phyloP scores from a whole-genome alignment of 164 flowering plant species.

The Chloranthus sessilifolius region DNA sequence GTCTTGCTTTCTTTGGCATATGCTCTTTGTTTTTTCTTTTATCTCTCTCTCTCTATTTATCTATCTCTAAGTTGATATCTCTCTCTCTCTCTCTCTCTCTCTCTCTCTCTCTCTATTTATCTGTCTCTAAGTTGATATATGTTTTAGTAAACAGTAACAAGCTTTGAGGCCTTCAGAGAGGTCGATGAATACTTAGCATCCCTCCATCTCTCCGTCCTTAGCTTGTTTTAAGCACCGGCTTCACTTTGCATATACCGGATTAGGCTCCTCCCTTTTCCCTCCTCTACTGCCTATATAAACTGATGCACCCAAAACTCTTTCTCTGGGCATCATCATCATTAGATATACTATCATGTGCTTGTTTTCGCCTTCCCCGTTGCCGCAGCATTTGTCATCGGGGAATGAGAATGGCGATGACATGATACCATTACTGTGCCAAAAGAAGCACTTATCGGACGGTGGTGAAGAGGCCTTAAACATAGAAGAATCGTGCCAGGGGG shows the following conservation, averaged over 20 bases:
- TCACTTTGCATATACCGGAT: slow-evolving; percentile 10
- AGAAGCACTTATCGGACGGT: no score
- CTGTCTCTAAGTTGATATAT: no score
- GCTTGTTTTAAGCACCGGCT: slow-evolving; percentile 4
- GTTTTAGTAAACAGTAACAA: background rate
- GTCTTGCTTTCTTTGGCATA: background rate
- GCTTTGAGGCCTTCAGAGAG: background rate
- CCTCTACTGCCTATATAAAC: background rate
- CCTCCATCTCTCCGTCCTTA: slow-evolving; percentile 11
- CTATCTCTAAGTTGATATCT: no score
- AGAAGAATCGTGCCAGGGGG: no score
- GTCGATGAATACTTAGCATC: slow-evolving; percentile 1
- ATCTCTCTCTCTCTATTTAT: slow-evolving; percentile 1
- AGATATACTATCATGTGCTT: background rate
- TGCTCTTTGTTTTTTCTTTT: background rate
- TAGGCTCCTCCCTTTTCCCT: background rate
- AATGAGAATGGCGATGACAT: no score
- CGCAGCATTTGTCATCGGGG: no score
- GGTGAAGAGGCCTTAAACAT: background rate
- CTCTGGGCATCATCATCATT: background rate
- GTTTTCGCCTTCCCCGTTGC: background rate
- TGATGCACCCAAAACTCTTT: background rate
- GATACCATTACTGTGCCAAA: background rate
- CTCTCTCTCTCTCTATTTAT: background rate
- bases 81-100: slow-evolving; percentile 3